Evolutionary conservation across 2,329 filamentous ascomycete species (phyloP), one percentile per base, ranked within the genome.

Genomic region (Fusarium longipes): DNA sequence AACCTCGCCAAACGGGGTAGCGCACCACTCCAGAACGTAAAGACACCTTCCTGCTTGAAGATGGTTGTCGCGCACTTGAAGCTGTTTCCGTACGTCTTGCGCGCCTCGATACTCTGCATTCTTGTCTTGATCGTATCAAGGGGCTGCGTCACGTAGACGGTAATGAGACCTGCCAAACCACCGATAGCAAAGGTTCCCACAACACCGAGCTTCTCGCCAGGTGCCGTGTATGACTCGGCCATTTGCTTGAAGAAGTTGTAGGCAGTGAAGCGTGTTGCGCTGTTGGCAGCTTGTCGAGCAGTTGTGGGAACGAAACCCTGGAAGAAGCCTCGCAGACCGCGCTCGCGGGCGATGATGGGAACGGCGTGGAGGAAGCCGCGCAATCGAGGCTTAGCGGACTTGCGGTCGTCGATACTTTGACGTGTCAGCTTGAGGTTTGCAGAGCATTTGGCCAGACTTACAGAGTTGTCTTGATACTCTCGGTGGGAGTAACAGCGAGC

Each of bases 381-480:
- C 88, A 99, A 90, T 17, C 95, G 89, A 32, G 96, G 96, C 35
- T 93, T 92, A 27, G 88, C 84, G 6, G 87, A 86, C 82, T 99
- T 99, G 73, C 92, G 91, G 80, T 99, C 96, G 77, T 99, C 96
- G 76, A 99, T 98, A 36, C 91, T 93, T 70, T 5, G n/a, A 6
- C 17, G 14, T 10, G 11, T 68, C 39, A 58, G 65, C 51, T 44
- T 30, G 30, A 20, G 20, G 2, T 18, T 3, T 10, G 12, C 5
- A 9, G 14, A 5, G 8, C 9, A 7, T 8, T 20, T 6, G n/a
- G 11, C 8, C 18, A 1, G n/a, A 33, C 67, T 53, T 77, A 91
- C 86, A 99, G 83, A 71, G 96, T 96, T 49, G 96, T 99, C 84
- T 99, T 99, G 81, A 99, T 97, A 74, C 93, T 96, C 82, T 99